Percentiles rank a stretch among this genome's conserved stretches.
Conservation (phyloP, 495 filamentous ascomycete species). For the Parathielavia appendiculata region DNA sequence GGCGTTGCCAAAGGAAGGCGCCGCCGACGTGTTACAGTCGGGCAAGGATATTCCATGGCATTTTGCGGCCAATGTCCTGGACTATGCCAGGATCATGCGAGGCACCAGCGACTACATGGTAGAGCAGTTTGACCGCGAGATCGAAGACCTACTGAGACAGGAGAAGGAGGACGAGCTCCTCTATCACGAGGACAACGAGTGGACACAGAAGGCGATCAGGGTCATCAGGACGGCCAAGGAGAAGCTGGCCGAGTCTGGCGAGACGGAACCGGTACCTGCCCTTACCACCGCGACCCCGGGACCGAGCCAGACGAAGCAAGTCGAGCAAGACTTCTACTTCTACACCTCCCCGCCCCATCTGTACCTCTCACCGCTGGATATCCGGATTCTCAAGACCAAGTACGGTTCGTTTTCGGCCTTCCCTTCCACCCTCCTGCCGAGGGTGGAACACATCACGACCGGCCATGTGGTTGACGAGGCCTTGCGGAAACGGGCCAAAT, state of each 20-base stretch:
- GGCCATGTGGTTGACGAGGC: conserved; percentile 90
- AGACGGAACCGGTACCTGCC: conserved; percentile 13
- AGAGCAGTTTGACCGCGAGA: conserved; percentile 70
- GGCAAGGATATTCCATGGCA: conserved; percentile 87
- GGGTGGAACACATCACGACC: conserved; percentile 85
- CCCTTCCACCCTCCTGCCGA: conserved; percentile 83
- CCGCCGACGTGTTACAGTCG: conserved; percentile 57
- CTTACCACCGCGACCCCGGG: not conserved
- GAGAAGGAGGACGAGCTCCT: conserved; percentile 85
- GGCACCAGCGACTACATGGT: conserved; percentile 85
- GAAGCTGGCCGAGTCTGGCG: conserved; percentile 47
- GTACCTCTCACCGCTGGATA: conserved; percentile 90
- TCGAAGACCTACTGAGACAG: conserved; percentile 65
- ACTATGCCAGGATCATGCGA: conserved; percentile 95
- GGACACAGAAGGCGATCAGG: conserved; percentile 77
- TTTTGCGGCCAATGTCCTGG: conserved; percentile 85
- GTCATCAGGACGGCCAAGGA: conserved; percentile 67
- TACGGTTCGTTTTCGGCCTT: conserved; percentile 81
- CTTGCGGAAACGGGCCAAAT: conserved; percentile 79
- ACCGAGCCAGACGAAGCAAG: conserved; percentile 18
- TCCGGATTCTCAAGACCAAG: conserved; percentile 85
- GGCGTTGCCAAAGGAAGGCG: conserved; percentile 77
- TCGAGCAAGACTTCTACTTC: conserved; percentile 63
- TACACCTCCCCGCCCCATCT: conserved; percentile 87
- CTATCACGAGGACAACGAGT: conserved; percentile 89